Conservation (phyloP, 768 basidiomycete genomes). For the Psilocybe azurescens region DNA sequence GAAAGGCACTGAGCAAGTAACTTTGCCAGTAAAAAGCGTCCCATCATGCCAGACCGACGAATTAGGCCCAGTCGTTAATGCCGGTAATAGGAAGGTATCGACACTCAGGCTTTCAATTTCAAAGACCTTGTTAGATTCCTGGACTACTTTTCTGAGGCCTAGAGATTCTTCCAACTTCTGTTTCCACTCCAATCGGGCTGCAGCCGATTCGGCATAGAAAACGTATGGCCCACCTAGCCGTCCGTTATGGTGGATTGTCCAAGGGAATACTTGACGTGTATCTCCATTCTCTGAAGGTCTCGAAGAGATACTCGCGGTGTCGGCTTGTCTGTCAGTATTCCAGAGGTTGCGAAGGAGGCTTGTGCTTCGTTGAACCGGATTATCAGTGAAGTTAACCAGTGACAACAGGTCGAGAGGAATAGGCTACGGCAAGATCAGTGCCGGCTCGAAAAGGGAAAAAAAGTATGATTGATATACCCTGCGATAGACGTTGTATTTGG, state of each 20-base stretch:
- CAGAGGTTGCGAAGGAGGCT: slow-evolving; percentile 69
- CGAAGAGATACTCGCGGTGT: slow-evolving; percentile 26
- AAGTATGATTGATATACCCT: slow-evolving; percentile 53
- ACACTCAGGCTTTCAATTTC: slow-evolving; percentile 89
- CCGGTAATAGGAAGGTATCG: slow-evolving; percentile 84
- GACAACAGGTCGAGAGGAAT: slow-evolving; percentile 91
- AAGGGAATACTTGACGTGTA: slow-evolving; percentile 79
- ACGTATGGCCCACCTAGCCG: slow-evolving; percentile 84
- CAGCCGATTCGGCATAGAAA: slow-evolving; percentile 79
- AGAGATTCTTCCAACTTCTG: slow-evolving; percentile 91
- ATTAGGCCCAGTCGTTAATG: slow-evolving; percentile 49
- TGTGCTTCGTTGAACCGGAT: slow-evolving; percentile 68
- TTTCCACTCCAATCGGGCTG: slow-evolving; percentile 84
- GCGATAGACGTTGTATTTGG: slow-evolving; percentile 79
- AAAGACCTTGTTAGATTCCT: slow-evolving; percentile 95
- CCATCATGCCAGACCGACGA: slow-evolving; percentile 72
- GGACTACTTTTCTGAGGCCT: slow-evolving; percentile 82
- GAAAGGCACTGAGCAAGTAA: slow-evolving; percentile 95
- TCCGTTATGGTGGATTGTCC: slow-evolving; percentile 87
- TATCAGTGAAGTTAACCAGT: slow-evolving; percentile 81
- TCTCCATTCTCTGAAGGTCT: slow-evolving; percentile 48
- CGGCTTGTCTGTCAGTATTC: slow-evolving; percentile 39
- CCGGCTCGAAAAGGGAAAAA: slow-evolving; percentile 6
- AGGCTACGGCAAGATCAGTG: slow-evolving; percentile 58
- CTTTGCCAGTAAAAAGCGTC: slow-evolving; percentile 76